Evolutionary conservation across 202 grass and related monocot genomes (phyloP), one percentile per base, ranked within the genome.

Genomic region (Schoenoplectus triqueter): DNA sequence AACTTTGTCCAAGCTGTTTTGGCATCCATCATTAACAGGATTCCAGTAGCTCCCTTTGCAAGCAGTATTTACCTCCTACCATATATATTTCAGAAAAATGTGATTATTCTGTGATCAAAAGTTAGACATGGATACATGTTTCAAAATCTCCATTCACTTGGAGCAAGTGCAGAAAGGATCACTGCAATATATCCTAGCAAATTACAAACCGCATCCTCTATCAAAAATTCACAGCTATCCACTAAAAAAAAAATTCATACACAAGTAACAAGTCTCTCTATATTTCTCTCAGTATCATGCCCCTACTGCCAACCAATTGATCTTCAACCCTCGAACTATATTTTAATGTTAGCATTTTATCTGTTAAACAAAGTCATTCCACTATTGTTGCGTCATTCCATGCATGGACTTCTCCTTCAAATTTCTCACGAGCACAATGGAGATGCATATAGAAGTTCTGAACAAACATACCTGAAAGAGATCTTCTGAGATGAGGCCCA

Each of bases 31-130:
- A 19, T 54, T 86, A 31, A n/a, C 64, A 49, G 42, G 10, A 68
- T 95, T 98, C 96, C 96, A 98, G 59, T 92, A 98, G 73, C 84
- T 95, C 73, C 93, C 96, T 51, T 91, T 19, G 40, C 96, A 98
- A 1, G 90, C 87, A 67, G 48, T 84, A 80, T 66, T 54, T 64
- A 89, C 90, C 64, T 93, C 88, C 95, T 97, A 85, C 79, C 31
- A 31, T 31, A 31, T 31, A 87, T 88, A 74, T 55, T 42, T 83
- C 47, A 66, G 80, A 56, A 83, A 82, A 82, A 50, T 83, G 2
- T 0, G 52, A 78, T 54, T 3, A 54, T 57, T n/a, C 10, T 78
- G 52, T 60, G 22, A 78, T 41, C 0, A 40, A 55, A 31, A 10
- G 10, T 56, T 77, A 57, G 5, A 77, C 50, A 77, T 56, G 22